Evolutionary conservation across 108 stramenopile species (phyloP), one percentile per base, ranked within the genome.

Genomic region (Stephanodiscus triporus): DNA sequence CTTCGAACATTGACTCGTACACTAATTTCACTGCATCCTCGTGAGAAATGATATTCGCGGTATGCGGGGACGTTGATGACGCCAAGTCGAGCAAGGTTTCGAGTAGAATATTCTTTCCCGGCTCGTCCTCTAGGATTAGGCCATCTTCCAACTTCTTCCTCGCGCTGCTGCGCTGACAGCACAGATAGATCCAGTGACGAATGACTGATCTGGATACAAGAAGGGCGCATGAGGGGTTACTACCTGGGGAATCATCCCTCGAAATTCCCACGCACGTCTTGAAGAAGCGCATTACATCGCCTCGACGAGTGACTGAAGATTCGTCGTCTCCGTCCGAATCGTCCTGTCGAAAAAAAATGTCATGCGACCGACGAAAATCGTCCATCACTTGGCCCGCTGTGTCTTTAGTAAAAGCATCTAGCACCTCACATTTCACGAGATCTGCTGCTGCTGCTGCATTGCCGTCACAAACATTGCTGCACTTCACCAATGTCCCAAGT

Each of bases 401-500:
- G 66, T 77, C 71, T 20, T 77, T 63, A 26, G 87, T 86, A 73
- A 91, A 88, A 50, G 81, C 49, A 61, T 86, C 87, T 29, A 91
- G 73, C 14, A 66, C 40, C 43, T 59, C 51, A 49, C 86, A 88
- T 66, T 42, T 29, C 10, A 91, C 67, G 26, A 73, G 43, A 17
- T 87, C 80, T 30, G 45, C 55, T 11, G n/a, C 49, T 47, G n/a
- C n/a, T 38, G 43, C 57, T 13, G 27, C 34, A 32, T 22, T 37
- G 11, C 5, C 20, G 42, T 1, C 37, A 16, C 43, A 14, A 16
- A 3, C 43, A 24, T 37, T 37, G 22, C 37, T 17, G 14, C 63
- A 65, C 50, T 57, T 47, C 30, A 65, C 37, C 79, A 80, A 70
- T 4, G 68, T 53, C 47, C 42, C 40, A 20, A 88, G 48, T 9